Evolutionary conservation across 441 rosid genomes (phyloP).

Genomic region (Euphorbia celastroides): DNA sequence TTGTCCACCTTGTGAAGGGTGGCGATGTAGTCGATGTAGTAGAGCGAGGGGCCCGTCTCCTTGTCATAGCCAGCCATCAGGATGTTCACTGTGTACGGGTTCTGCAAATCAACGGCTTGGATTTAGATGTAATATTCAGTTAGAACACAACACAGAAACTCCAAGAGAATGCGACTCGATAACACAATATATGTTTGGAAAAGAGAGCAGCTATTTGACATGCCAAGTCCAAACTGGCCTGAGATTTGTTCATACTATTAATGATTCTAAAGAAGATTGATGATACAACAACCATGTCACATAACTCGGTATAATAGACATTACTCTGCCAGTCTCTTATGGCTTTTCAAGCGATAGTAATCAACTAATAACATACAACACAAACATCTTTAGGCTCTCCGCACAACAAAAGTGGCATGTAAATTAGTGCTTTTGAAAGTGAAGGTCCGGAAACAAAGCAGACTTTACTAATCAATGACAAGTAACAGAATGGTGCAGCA

Average conservation of each 20-base stretch:
- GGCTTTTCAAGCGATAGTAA: not conserved
- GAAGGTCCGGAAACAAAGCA: not conserved
- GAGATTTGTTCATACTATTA: not conserved
- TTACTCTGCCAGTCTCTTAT: no score
- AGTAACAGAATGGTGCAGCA: not conserved
- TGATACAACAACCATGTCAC: not conserved
- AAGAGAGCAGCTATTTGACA: not conserved
- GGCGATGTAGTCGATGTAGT: slow-evolving; percentile 91
- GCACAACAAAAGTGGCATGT: not conserved
- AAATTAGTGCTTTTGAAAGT: not conserved
- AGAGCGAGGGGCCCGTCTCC: slow-evolving; percentile 85
- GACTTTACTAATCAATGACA: not conserved
- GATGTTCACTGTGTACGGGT: slow-evolving; percentile 78
- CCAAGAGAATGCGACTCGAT: no score
- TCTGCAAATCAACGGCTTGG: no score
- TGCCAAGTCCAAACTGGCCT: not conserved
- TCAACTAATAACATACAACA: not conserved
- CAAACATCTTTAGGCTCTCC: not conserved
- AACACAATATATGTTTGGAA: not conserved
- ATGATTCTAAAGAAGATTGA: not conserved
- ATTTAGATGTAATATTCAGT: not conserved
- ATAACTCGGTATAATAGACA: no score
- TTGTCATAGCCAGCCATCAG: slow-evolving; percentile 93
- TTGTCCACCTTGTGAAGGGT: slow-evolving; percentile 92
- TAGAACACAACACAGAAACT: no score